Conservation (phyloP, 129 eudicot genomes). For the Oenanthe sinensis region DNA sequence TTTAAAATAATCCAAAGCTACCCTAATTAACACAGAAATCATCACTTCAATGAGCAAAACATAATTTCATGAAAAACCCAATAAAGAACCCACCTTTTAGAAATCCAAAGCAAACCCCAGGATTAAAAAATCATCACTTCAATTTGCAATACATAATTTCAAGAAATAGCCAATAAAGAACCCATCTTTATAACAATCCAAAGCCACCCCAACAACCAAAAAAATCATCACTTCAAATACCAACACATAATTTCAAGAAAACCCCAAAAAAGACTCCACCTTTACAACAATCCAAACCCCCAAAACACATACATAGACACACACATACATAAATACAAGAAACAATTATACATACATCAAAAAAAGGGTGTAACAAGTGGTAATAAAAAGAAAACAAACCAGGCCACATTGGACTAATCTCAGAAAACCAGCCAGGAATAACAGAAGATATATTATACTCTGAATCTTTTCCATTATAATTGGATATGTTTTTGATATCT, state of each 20-base stretch:
- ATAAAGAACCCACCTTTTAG: not conserved
- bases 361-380: not conserved
- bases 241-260: not conserved
- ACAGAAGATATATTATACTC: constrained; percentile 42
- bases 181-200: not conserved
- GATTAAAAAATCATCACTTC: not conserved
- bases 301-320: not conserved
- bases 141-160: not conserved
- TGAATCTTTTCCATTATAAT: constrained; percentile 3
- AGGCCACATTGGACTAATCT: constrained; percentile 99
- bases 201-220: not conserved
- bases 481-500: constrained; percentile 10
- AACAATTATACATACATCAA: not conserved
- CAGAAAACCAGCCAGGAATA: constrained; percentile 97
- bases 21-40: not conserved
- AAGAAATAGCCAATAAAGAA: not conserved
- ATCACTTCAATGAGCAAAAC: not conserved
- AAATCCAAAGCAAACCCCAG: not conserved
- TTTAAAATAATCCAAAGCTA: not conserved
- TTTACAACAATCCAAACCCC: not conserved
- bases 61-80: not conserved
- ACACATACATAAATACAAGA: not conserved
- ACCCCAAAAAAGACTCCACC: not conserved
- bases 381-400: constrained; percentile 33
- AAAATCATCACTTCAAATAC: not conserved